phyloP scores from a whole-genome alignment of 1,284 basidiomycete genomes.

The Trichosporon inkin region DNA sequence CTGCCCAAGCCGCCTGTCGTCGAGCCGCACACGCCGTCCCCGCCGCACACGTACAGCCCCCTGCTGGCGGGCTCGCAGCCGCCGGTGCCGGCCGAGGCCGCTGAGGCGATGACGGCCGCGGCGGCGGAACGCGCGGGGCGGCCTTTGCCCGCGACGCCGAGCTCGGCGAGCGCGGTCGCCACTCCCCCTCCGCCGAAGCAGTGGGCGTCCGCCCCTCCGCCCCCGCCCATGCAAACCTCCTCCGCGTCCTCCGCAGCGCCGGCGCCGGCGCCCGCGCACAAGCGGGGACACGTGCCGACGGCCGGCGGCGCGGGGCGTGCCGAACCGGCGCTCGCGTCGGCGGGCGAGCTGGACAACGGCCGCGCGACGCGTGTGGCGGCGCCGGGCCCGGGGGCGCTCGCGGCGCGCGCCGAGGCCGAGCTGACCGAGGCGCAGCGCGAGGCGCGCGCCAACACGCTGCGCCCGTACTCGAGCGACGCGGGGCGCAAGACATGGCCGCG shows the following conservation, averaged over 20 bases:
- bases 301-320: neutral
- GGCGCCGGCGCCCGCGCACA: no score
- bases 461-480: neutral
- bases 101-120: neutral
- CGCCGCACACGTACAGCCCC: conserved; percentile 25
- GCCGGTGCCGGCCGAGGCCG: conserved; percentile 12
- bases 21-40: conserved; percentile 2
- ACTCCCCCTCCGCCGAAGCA: no score
- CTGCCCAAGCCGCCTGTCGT: neutral
- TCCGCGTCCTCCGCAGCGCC: no score
- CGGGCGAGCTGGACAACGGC: neutral
- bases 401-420: neutral
- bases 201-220: neutral
- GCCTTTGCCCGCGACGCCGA: no score
- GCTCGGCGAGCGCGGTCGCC: no score
- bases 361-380: neutral
- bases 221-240: no score
- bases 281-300: neutral
- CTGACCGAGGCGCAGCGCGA: neutral
- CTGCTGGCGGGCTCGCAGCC: conserved; percentile 32
- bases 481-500: conserved; percentile 4
- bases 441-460: neutral
- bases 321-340: neutral
- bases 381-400: neutral
- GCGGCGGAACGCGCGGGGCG: neutral